Evolutionary conservation across 1,139 yeast species (phyloP).

Genomic region (Taphrina pruni): DNA sequence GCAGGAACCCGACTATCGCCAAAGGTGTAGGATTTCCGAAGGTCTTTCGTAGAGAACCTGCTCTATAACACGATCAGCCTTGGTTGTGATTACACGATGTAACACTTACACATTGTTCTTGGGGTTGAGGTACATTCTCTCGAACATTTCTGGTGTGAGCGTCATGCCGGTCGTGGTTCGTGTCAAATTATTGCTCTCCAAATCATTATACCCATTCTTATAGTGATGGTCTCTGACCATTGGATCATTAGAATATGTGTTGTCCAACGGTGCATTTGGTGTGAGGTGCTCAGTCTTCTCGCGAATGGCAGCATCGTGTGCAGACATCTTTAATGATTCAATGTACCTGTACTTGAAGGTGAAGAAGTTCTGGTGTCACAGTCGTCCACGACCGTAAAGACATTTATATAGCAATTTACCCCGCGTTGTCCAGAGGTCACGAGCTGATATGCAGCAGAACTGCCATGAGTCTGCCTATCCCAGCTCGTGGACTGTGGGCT

Average conservation of each 20-base stretch:
- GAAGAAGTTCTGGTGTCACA: too few species aligned
- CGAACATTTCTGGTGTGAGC: constrained; percentile 46
- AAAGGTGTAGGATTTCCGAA: constrained; percentile 68
- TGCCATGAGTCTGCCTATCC: constrained; percentile 4
- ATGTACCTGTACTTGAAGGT: too few species aligned
- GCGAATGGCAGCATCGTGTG: constrained; percentile 20
- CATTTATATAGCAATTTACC: constrained; percentile 6
- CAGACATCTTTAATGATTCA: constrained; percentile 3
- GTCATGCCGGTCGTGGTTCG: constrained; percentile 46
- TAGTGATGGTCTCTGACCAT: constrained; percentile 17
- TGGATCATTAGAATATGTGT: constrained; percentile 14
- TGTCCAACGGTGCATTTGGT: constrained; percentile 7
- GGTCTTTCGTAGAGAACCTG: constrained; percentile 47
- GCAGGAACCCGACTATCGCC: constrained; percentile 63
- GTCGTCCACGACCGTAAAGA: neutral
- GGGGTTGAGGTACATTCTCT: constrained; percentile 46
- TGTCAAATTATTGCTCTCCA: constrained; percentile 10
- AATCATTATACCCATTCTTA: constrained; percentile 2
- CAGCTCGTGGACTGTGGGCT: neutral
- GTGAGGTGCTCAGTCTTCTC: constrained; percentile 28
- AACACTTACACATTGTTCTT: constrained; percentile 40
- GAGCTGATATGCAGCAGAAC: constrained; percentile 4
- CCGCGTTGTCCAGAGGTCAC: constrained; percentile 25
- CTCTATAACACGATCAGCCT: neutral
- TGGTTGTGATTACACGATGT: neutral